These are phyloP conservation scores for Phyllostachys edulis DNA, from an alignment of 176 grass and related monocot species.

Conservation along the genomic window DNA sequence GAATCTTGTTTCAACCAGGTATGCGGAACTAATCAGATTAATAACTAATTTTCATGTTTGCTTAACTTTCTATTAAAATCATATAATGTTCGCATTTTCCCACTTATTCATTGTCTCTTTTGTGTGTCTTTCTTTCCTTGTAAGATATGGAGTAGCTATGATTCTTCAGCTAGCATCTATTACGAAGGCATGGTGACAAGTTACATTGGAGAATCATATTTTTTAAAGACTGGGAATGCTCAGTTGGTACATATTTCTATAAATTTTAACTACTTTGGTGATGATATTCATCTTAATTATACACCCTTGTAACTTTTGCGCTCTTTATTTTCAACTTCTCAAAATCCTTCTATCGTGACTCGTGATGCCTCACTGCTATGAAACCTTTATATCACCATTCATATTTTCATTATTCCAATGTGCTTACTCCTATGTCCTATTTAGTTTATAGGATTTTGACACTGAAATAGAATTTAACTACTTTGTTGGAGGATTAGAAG, in stretches of 20 bases:
- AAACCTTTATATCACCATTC: constrained; percentile 6
- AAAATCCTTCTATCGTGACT: not conserved
- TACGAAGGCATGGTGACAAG: constrained; percentile 34
- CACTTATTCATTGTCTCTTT: not conserved
- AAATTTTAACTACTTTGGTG: constrained; percentile 15
- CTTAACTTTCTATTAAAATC: constrained; percentile 24
- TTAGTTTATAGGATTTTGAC: not conserved
- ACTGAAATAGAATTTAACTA: constrained; percentile 16
- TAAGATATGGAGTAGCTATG: constrained; percentile 44
- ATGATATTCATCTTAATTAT: not conserved
- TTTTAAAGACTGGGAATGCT: constrained; percentile 35
- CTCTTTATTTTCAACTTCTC: not conserved
- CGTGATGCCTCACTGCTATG: not conserved
- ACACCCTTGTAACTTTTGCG: not conserved
- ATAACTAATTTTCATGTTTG: not conserved
- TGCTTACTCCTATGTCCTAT: not conserved
- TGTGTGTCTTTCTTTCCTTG: not conserved
- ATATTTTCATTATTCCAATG: not conserved
- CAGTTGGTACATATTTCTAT: constrained; percentile 55
- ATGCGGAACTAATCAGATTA: constrained; percentile 22
- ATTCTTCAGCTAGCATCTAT: constrained; percentile 40
- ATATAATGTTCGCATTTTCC: not conserved
- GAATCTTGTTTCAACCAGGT: constrained; percentile 74
- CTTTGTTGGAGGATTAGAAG: not conserved
- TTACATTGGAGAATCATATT: constrained; percentile 37